phyloP scores from a whole-genome alignment of 140 eudicot species.

The Ambrosia hybrid region DNA sequence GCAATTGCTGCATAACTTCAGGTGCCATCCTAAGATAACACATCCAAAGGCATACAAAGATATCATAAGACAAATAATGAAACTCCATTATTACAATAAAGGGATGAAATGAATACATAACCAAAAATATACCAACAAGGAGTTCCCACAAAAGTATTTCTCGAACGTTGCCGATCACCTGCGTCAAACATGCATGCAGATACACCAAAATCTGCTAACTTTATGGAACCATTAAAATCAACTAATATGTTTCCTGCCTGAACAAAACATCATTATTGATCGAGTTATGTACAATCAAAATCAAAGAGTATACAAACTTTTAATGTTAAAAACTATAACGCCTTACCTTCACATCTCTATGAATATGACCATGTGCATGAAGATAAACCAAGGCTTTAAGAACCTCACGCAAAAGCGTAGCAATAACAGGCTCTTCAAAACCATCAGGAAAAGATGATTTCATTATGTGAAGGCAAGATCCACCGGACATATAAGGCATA shows the following conservation, averaged over 20 bases:
- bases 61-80: not conserved
- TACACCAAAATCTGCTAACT: constrained; percentile 93
- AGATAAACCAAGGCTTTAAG: constrained; percentile 87
- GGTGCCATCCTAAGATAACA: constrained; percentile 84
- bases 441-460: constrained; percentile 84
- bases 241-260: constrained; percentile 91
- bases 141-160: constrained; percentile 95
- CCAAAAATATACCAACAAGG: constrained; percentile 73
- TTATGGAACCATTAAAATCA: constrained; percentile 70
- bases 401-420: constrained; percentile 76
- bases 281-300: constrained; percentile 8
- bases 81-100: not conserved
- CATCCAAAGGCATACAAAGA: constrained; percentile 5
- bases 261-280: constrained; percentile 13
- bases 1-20: constrained; percentile 87
- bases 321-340: not conserved
- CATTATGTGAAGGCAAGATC: constrained; percentile 92
- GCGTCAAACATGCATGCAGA: constrained; percentile 93
- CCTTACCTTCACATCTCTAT: constrained; percentile 87
- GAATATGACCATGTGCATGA: constrained; percentile 91
- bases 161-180: constrained; percentile 86
- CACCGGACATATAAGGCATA: constrained; percentile 96
- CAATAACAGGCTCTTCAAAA: constrained; percentile 86
- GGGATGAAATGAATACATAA: not conserved
- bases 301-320: not conserved